Evolutionary conservation across 2,329 filamentous ascomycete genomes (phyloP).

Genomic region (Trichoderma harzianum): DNA sequence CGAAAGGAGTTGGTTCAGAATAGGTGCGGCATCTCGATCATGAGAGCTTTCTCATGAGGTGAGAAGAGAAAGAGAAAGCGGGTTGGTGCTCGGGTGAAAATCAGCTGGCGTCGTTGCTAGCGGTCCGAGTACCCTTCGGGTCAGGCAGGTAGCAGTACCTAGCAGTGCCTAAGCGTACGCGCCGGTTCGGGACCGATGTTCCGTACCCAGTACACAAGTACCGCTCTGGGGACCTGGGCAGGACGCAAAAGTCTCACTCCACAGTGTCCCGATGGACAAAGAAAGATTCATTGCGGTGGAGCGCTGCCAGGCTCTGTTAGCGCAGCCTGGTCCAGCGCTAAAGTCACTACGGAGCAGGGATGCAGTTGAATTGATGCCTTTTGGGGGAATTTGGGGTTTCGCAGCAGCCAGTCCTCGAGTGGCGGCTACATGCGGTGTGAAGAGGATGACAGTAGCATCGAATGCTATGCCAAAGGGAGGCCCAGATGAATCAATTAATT

Average conservation of each 20-base stretch:
- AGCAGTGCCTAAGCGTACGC: too few relatives aligned
- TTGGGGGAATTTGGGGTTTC: not conserved
- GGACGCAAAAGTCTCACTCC: slow-evolving; percentile 11
- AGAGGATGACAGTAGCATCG: not conserved
- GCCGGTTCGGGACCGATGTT: too few relatives aligned
- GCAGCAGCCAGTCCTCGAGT: not conserved
- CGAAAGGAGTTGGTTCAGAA: slow-evolving; percentile 11
- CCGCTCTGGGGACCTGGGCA: slow-evolving; percentile 12
- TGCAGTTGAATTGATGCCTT: slow-evolving; percentile 1
- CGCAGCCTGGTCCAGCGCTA: slow-evolving; percentile 9
- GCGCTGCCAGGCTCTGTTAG: slow-evolving; percentile 14
- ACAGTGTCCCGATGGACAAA: slow-evolving; percentile 13
- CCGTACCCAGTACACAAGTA: slow-evolving; percentile 12
- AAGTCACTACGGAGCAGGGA: not conserved
- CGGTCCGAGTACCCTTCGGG: not conserved
- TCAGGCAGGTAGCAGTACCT: not conserved
- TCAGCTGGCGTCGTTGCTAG: not conserved
- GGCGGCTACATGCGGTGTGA: slow-evolving; percentile 10
- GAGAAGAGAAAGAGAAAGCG: not conserved
- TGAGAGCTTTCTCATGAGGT: not conserved
- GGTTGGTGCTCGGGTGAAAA: not conserved
- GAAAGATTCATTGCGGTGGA: slow-evolving; percentile 14
- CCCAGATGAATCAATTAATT: not conserved
- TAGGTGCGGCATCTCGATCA: slow-evolving; percentile 8
- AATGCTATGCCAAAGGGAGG: not conserved